Evolutionary conservation across 2,329 filamentous ascomycete species (phyloP).

Genomic region (Metarhizium robertsii): DNA sequence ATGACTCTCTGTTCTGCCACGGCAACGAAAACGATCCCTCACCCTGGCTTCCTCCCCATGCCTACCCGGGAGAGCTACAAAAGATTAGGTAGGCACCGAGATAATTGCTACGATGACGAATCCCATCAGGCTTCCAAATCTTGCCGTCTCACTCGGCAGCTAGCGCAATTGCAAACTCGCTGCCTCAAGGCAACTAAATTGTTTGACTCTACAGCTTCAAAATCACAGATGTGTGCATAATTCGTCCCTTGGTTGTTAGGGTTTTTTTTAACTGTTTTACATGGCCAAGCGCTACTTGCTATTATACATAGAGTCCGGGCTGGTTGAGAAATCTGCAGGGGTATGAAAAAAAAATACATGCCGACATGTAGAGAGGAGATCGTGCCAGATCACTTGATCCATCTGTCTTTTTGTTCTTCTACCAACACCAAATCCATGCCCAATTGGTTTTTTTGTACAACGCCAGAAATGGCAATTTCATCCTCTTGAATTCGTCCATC

Average conservation of each 20-base stretch:
- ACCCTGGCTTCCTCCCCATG: too few species aligned
- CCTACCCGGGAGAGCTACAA: too few species aligned
- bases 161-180: background rate
- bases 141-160: background rate
- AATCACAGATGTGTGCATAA: background rate
- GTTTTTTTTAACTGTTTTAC: constrained; percentile 17
- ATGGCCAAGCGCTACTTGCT: constrained; percentile 17
- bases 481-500: constrained; percentile 12
- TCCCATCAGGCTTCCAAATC: background rate
- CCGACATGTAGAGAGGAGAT: constrained; percentile 23
- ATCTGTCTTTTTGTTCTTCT: constrained; percentile 10
- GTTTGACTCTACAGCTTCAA: background rate
- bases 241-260: background rate
- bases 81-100: too few species aligned
- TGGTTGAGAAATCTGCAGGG: constrained; percentile 17
- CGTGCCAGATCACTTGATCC: constrained; percentile 19
- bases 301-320: constrained; percentile 23
- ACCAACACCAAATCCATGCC: constrained; percentile 42
- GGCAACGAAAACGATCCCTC: too few species aligned
- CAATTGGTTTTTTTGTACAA: constrained; percentile 19
- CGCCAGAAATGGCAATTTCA: constrained; percentile 8
- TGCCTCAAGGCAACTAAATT: background rate
- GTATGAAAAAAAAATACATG: constrained; percentile 17
- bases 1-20: too few species aligned
- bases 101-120: background rate